phyloP scores from a whole-genome alignment of 208 protist genomes.

The Endotrypanum monterogeii region DNA sequence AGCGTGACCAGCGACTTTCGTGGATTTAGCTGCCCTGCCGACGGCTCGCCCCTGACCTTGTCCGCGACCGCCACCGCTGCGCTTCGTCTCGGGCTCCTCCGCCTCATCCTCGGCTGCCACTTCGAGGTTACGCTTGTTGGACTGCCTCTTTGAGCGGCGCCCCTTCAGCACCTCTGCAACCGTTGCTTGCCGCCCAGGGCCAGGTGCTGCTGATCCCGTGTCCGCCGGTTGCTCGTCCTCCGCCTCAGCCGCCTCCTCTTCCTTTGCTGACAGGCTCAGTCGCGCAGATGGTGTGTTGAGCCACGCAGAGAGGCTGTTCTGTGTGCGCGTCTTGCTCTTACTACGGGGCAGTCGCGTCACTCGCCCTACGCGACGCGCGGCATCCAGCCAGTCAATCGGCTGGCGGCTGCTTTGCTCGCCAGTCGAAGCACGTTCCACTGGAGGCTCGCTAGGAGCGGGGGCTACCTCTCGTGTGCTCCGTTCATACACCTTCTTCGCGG shows the following conservation, averaged over 20 bases:
- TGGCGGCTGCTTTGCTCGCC: neutral
- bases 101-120: neutral
- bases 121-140: conserved; percentile 14
- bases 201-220: neutral
- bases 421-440: neutral
- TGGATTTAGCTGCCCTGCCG: conserved; percentile 9
- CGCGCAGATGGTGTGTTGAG: conserved; percentile 59
- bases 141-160: conserved; percentile 21
- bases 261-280: conserved; percentile 13
- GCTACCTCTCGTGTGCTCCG: neutral
- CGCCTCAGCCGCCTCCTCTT: conserved; percentile 3
- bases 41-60: neutral
- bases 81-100: conserved; percentile 5
- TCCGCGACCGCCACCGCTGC: conserved; percentile 1
- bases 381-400: conserved; percentile 60
- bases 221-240: conserved; percentile 3
- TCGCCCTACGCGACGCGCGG: conserved; percentile 52
- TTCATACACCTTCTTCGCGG: conserved; percentile 47
- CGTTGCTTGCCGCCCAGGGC: conserved; percentile 26
- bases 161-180: conserved; percentile 21
- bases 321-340: conserved; percentile 49
- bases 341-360: conserved; percentile 46
- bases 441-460: neutral
- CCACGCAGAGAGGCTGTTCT: conserved; percentile 77
- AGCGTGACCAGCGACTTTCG: conserved; percentile 6